phyloP scores from a whole-genome alignment of 2,329 filamentous ascomycete genomes.

The Gliomastix tumulicola region DNA sequence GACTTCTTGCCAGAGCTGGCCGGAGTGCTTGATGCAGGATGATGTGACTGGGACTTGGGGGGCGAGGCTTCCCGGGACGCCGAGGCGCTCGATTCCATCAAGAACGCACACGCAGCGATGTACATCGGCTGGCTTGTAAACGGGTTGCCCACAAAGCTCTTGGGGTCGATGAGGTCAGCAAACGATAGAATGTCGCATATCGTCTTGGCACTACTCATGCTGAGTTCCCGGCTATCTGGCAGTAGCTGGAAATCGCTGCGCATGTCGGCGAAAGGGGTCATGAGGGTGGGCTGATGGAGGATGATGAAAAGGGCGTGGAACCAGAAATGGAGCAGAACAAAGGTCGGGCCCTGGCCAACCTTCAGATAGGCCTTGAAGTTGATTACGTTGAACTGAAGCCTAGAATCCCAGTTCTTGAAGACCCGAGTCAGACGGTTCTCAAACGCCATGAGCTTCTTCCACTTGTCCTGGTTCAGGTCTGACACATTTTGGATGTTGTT shows the following conservation, averaged over 20 bases:
- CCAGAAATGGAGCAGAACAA: slow-evolving; percentile 83
- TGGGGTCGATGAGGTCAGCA: slow-evolving; percentile 77
- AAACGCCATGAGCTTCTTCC: slow-evolving; percentile 67
- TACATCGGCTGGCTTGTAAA: slow-evolving; percentile 90
- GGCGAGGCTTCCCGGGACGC: slow-evolving; percentile 53
- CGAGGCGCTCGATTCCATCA: slow-evolving; percentile 72
- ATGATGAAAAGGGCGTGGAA: slow-evolving; percentile 83
- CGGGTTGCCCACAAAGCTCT: slow-evolving; percentile 80
- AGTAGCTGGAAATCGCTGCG: slow-evolving; percentile 62
- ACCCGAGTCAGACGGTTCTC: slow-evolving; percentile 68
- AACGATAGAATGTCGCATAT: slow-evolving; percentile 86
- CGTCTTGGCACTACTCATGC: slow-evolving; percentile 86
- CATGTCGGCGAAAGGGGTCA: slow-evolving; percentile 64
- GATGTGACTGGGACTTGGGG: background rate
- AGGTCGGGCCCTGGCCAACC: slow-evolving; percentile 75
- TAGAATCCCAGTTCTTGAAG: slow-evolving; percentile 67
- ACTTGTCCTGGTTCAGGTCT: slow-evolving; percentile 68
- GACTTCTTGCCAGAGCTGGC: slow-evolving; percentile 26
- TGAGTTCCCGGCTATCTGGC: slow-evolving; percentile 71
- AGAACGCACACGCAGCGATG: slow-evolving; percentile 81
- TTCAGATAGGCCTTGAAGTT: slow-evolving; percentile 85
- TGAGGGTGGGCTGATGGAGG: slow-evolving; percentile 73
- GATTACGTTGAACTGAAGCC: slow-evolving; percentile 73
- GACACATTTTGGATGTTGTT: slow-evolving; percentile 71
- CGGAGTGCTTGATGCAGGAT: too few relatives aligned